Percentiles rank a stretch among this genome's conserved stretches.
These are phyloP conservation scores for Phalaenopsis aphrodite DNA, from an alignment of 106 monocot genomes.

Conservation along the genomic window DNA sequence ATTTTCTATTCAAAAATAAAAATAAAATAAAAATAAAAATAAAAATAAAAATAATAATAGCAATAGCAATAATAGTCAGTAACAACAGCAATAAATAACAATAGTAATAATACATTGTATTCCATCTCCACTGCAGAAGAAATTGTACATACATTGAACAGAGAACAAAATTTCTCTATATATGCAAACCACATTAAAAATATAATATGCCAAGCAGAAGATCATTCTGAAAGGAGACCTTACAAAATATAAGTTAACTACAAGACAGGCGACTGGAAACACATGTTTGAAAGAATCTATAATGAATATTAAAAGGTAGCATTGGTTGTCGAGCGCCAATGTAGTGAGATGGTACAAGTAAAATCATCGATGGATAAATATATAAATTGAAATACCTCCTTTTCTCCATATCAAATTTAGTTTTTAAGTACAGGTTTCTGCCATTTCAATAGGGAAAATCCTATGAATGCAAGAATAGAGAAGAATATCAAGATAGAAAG, in stretches of 20 bases:
- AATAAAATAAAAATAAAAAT: too few relatives aligned
- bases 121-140: too few relatives aligned
- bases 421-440: constrained; percentile 22
- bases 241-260: not conserved
- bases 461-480: constrained; percentile 5
- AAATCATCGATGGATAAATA: constrained; percentile 20
- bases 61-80: too few relatives aligned
- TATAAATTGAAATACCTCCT: constrained; percentile 28
- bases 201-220: too few relatives aligned
- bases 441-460: constrained; percentile 25
- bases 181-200: too few relatives aligned
- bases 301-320: not conserved
- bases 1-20: too few relatives aligned
- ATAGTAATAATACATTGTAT: too few relatives aligned
- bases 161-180: too few relatives aligned
- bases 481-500: constrained; percentile 5
- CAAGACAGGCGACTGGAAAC: not conserved
- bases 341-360: not conserved
- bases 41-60: too few relatives aligned
- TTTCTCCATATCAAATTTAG: constrained; percentile 39
- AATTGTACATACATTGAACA: too few relatives aligned
- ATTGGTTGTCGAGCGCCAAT: not conserved
- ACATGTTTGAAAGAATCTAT: not conserved
- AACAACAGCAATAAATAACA: too few relatives aligned
- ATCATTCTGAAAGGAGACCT: too few relatives aligned